A percentile compares a stretch with the other conserved stretches of the same genome.
phyloP scores from a whole-genome alignment of 106 monocot genomes.

The Posidonia australis region DNA sequence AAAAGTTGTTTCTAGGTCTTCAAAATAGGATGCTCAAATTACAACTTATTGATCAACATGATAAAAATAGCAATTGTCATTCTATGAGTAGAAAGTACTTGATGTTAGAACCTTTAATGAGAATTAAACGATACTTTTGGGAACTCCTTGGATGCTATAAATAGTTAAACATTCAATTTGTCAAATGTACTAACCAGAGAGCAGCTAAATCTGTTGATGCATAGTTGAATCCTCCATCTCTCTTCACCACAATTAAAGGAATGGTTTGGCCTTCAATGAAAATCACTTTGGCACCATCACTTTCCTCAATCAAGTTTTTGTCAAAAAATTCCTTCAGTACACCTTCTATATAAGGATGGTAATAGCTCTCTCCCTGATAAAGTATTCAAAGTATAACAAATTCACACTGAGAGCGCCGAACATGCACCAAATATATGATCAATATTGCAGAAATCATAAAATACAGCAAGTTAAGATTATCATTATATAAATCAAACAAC shows the following conservation, averaged over 20 bases:
- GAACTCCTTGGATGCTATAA: no score
- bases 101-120: no score
- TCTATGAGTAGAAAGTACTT: no score
- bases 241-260: constrained; percentile 90
- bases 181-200: constrained; percentile 46
- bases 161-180: not conserved
- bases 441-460: not conserved
- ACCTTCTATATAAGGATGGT: constrained; percentile 41
- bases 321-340: constrained; percentile 47
- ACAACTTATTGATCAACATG: no score
- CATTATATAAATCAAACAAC: not conserved
- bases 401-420: not conserved
- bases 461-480: not conserved
- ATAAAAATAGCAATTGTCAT: no score
- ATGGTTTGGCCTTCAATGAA: constrained; percentile 61
- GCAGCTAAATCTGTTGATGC: constrained; percentile 92
- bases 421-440: not conserved
- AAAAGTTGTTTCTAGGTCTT: no score
- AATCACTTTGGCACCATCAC: constrained; percentile 80
- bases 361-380: constrained; percentile 63
- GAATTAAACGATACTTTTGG: not conserved
- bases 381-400: not conserved
- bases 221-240: constrained; percentile 88
- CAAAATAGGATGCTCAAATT: no score
- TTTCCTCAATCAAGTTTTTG: constrained; percentile 70